Base-by-base conservation (phyloP, 495 filamentous ascomycete genomes). In the Daldinia childiae region DNA sequence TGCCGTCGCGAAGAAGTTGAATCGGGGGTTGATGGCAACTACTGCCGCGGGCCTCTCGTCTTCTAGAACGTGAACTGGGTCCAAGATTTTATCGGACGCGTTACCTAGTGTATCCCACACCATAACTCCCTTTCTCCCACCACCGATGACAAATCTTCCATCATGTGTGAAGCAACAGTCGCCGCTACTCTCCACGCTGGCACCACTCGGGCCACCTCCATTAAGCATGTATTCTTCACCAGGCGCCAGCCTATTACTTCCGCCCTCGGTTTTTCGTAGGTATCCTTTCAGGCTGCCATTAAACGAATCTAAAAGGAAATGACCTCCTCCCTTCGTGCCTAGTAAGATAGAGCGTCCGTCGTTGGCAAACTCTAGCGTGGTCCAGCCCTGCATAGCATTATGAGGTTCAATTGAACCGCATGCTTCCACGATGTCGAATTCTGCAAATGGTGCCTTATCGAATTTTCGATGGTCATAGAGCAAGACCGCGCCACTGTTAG, bases 401-500 rank as follows among this genome's bases (percentile, higher is more conserved):
- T 77, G 69, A 2, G 76, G 17, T 17, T 84, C 80, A 15, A 81
- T 76, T 2, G 69, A 69, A 4, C 62, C 68, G 14, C 80, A 74
- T 0, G 74, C 74, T 38, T 86, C 84, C 0, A 88, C 77, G 24
- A 96, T 82, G 72, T 98, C 94, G 74, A 98, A 96, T 34, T 88
- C 92, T 11, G 90, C 85, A 72, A 99, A 96, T 0, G 96, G 96
- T 3, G 88, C 84, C 74, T 95, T 96, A 74, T 97, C 92, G 81
- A 92, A 97, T 71, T 97, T 97, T 51, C 93, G 89, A 68, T 93
- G 86, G 79, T 99, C 96, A 80, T 98, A 98, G 59, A 99, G 88
- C 24, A 98, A 85, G 62, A 99, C 83, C 11, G 87, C 86, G 11
- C 90, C 89, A 29, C 91, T 90, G 1, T 85, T 84, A n/a, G 94